Conservation (phyloP, 139 green algal species). For the Raphidocelis subcapitata region DNA sequence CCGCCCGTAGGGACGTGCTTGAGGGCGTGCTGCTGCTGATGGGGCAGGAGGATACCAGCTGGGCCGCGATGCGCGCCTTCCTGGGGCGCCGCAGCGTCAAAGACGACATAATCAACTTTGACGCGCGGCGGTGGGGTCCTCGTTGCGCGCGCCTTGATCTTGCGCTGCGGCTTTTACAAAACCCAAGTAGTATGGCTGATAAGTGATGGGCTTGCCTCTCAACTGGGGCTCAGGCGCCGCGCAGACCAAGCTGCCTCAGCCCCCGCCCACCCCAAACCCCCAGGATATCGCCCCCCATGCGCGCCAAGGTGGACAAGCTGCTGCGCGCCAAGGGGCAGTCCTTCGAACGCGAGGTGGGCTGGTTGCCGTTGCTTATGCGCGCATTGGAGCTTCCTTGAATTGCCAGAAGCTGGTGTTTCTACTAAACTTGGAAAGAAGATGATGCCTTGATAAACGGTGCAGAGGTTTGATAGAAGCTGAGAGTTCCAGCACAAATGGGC, state of each 20-base stretch:
- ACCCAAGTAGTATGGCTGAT: too few species aligned
- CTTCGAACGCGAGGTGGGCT: conserved; percentile 60
- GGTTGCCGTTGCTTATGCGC: background rate
- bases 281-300: conserved; percentile 26
- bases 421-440: too few species aligned
- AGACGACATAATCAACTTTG: conserved; percentile 83
- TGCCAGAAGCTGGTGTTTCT: too few species aligned
- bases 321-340: conserved; percentile 55
- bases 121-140: conserved; percentile 55
- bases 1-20: conserved; percentile 69
- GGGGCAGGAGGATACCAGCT: conserved; percentile 78
- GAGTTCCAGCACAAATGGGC: too few species aligned
- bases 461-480: too few species aligned
- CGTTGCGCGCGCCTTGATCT: conserved; percentile 5
- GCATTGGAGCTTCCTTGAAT: background rate
- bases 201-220: too few species aligned
- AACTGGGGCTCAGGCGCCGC: too few species aligned
- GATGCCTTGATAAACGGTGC: too few species aligned
- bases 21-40: conserved; percentile 76
- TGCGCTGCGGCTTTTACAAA: too few species aligned
- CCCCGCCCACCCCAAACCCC: too few species aligned
- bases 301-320: conserved; percentile 43
- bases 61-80: conserved; percentile 88
- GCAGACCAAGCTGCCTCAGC: too few species aligned
- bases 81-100: conserved; percentile 54